Evolutionary conservation across 1,139 yeast genomes (phyloP).

Genomic region (Casaregolazyma lundiana): DNA sequence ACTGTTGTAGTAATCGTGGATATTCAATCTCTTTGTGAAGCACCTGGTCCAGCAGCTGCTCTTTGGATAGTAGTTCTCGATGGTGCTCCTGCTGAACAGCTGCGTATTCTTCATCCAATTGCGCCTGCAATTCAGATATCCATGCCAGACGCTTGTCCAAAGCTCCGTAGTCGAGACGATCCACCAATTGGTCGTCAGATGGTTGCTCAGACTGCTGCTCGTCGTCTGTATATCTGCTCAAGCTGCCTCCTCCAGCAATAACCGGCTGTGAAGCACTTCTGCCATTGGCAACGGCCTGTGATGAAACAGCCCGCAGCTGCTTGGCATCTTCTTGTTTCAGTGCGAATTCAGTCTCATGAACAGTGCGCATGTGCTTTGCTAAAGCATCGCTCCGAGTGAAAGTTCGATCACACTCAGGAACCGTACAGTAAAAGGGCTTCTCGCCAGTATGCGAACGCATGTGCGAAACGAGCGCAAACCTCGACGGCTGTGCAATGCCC

Average conservation of each 20-base stretch:
- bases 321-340: constrained; percentile 4
- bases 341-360: constrained; percentile 45
- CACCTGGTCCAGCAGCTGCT: constrained; percentile 51
- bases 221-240: constrained; percentile 8
- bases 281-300: background rate
- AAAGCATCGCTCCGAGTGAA: constrained; percentile 60
- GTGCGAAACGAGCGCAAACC: constrained; percentile 59
- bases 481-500: constrained; percentile 53
- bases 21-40: constrained; percentile 29
- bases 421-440: constrained; percentile 60
- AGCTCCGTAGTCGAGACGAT: constrained; percentile 19
- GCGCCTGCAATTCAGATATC: constrained; percentile 45
- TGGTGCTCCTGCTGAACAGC: constrained; percentile 39
- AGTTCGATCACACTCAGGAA: constrained; percentile 64
- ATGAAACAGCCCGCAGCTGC: constrained; percentile 1
- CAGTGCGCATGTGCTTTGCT: constrained; percentile 58
- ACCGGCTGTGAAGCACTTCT: background rate
- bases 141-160: constrained; percentile 42
- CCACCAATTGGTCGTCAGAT: constrained; percentile 23
- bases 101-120: constrained; percentile 43
- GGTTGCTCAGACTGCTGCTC: constrained; percentile 12
- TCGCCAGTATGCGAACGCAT: constrained; percentile 65
- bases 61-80: constrained; percentile 53
- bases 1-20: constrained; percentile 6
- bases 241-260: constrained; percentile 6